Conservation (phyloP, 2,329 filamentous ascomycete genomes). For the Alternaria brassicicola region DNA sequence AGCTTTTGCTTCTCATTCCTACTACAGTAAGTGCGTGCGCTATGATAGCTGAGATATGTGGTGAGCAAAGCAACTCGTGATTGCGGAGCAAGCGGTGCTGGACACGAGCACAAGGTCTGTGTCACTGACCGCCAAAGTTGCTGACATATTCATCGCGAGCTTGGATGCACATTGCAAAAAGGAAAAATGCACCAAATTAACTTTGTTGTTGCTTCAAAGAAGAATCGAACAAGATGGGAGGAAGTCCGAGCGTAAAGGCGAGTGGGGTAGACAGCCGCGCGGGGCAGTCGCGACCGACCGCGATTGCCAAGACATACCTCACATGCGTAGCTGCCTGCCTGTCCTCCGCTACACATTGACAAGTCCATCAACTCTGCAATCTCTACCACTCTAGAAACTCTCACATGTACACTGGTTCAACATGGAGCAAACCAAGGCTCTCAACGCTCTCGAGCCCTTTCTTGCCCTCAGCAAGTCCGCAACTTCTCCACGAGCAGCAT, state of each 20-base stretch:
- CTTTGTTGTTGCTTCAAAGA: background rate
- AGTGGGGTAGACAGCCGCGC: slow-evolving; percentile 18
- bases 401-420: background rate
- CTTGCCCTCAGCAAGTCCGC: slow-evolving; percentile 86
- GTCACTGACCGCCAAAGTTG: background rate
- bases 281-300: slow-evolving; percentile 29
- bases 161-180: background rate
- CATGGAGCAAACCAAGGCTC: slow-evolving; percentile 73
- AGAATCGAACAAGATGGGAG: background rate
- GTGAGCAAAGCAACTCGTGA: background rate
- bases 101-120: background rate
- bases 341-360: slow-evolving; percentile 6
- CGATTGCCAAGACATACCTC: slow-evolving; percentile 23
- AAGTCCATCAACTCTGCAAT: background rate
- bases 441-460: slow-evolving; percentile 78
- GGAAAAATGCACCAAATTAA: background rate
- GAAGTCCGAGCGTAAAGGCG: background rate
- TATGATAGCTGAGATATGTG: background rate
- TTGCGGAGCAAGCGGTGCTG: background rate
- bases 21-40: background rate
- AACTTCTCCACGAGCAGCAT: slow-evolving; percentile 79
- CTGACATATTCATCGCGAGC: background rate
- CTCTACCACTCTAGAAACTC: background rate
- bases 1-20: no score
- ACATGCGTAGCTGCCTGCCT: slow-evolving; percentile 18